Conservation (phyloP, 148 eudicot genomes). For the Vaccinium macrocarpon region DNA sequence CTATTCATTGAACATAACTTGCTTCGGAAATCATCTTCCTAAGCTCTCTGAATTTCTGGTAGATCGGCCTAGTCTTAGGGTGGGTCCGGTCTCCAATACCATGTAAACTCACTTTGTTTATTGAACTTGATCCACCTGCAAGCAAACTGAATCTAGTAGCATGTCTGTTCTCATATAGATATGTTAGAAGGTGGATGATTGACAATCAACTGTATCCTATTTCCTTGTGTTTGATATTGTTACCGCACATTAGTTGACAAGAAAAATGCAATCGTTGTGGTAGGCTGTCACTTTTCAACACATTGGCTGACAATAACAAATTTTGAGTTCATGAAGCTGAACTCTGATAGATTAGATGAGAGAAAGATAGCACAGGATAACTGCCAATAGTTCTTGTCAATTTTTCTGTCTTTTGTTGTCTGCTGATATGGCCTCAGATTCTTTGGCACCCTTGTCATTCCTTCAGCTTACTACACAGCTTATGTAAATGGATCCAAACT, state of each 20-base stretch:
- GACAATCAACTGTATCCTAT: background rate
- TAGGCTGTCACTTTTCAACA: background rate
- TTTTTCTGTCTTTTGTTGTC: background rate
- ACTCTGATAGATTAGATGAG: background rate
- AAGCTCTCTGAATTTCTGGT: slow-evolving; percentile 44
- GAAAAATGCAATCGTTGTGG: background rate
- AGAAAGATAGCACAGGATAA: background rate
- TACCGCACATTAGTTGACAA: background rate
- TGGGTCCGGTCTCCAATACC: slow-evolving; percentile 54
- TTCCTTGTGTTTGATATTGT: background rate
- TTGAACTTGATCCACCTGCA: slow-evolving; percentile 69
- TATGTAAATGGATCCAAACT: background rate
- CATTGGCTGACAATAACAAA: background rate
- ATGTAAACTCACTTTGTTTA: slow-evolving; percentile 41
- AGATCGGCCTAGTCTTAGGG: slow-evolving; percentile 27
- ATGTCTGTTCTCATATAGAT: background rate
- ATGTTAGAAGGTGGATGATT: background rate
- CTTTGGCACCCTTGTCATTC: background rate
- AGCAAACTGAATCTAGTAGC: slow-evolving; percentile 24
- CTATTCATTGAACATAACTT: slow-evolving; percentile 31
- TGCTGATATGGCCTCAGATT: background rate
- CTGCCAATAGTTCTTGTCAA: background rate
- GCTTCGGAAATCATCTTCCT: slow-evolving; percentile 52
- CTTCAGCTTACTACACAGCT: background rate
- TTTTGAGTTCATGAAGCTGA: background rate